Evolutionary conservation across 1,139 yeast genomes (phyloP), one percentile per base, ranked within the genome.

Genomic region (Lizanozyma gosingica): DNA sequence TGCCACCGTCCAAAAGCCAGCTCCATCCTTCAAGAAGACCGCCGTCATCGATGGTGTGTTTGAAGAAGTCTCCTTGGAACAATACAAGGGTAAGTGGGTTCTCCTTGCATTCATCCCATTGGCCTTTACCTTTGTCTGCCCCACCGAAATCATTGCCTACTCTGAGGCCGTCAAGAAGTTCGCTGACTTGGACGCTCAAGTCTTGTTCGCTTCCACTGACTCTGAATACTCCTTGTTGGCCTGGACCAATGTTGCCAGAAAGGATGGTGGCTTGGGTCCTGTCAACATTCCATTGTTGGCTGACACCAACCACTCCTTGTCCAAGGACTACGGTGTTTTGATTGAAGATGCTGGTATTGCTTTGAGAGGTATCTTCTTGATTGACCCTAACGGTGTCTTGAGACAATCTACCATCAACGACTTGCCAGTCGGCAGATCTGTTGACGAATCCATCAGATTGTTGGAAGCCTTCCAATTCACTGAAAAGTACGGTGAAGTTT

Each of bases 391-490:
- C 70, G 97, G 97, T 59, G 65, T 65, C 57, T 79, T 90, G 60
- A 87, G 97, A 84, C 97, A 90, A 76, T 76, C 84, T 72, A 88
- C 97, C 71, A 76, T 90, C 77, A 90, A 92, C 77, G 97, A 92
- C 67, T 83, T 90, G 66, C 96, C 97, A 65, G 98, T 92, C 55
- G 98, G 98, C 67, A 88, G 98, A 79, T 84, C 87, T 58, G 97
- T 90, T 53, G 96, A 88, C 53, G 98, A 92, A 78, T 84, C 97
- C 54, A 76, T 86, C 63, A 88, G 98, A 83, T 81, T 92, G 65
- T 80, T 92, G 53, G 97, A 92, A 65, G 97, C 97, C 57, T 90
- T 92, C 95, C 94, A 90, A 76, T 88, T 92, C 87, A 83, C 95
- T 60, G 96, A 90, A 70, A 83, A 86, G 78, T 73, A 90, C 79